Evolutionary conservation across 2,329 filamentous ascomycete genomes (phyloP).

Genomic region (Colletotrichum karsti): DNA sequence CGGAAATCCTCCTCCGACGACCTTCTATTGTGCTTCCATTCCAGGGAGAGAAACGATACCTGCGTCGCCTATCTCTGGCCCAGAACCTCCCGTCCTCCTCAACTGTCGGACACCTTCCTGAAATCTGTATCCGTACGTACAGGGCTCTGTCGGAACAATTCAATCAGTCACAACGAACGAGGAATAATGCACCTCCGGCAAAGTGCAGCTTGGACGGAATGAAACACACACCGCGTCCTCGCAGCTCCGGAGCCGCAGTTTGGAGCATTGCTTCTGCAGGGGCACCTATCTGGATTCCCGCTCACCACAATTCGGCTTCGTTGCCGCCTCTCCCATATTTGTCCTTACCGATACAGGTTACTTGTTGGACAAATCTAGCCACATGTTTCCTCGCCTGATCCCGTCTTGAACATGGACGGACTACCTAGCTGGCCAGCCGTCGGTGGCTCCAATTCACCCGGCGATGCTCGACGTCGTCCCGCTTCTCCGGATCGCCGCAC

Average conservation of each 20-base stretch:
- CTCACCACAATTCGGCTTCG: not conserved
- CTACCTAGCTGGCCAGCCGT: not conserved
- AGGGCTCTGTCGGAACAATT: too few species aligned
- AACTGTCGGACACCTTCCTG: not conserved
- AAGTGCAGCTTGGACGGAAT: not conserved
- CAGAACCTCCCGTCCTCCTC: not conserved
- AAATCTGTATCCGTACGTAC: not conserved
- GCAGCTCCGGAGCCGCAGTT: conserved; percentile 2
- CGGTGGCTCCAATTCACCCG: not conserved
- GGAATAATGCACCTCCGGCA: not conserved
- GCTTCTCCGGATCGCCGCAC: conserved; percentile 34
- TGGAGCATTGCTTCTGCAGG: conserved; percentile 6
- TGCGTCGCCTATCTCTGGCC: not conserved
- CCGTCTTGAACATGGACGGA: not conserved
- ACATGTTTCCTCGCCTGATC: not conserved
- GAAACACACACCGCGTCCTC: conserved; percentile 2
- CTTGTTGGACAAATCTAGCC: not conserved
- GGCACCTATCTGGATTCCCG: not conserved
- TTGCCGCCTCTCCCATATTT: not conserved
- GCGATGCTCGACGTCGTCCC: conserved; percentile 28
- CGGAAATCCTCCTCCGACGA: conserved; percentile 11
- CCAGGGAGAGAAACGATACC: not conserved
- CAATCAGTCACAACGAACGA: not conserved
- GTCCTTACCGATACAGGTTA: not conserved
- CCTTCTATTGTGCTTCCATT: not conserved